Base-by-base conservation (phyloP, 2,329 filamentous ascomycete genomes). In the Camptophora hylomeconis region DNA sequence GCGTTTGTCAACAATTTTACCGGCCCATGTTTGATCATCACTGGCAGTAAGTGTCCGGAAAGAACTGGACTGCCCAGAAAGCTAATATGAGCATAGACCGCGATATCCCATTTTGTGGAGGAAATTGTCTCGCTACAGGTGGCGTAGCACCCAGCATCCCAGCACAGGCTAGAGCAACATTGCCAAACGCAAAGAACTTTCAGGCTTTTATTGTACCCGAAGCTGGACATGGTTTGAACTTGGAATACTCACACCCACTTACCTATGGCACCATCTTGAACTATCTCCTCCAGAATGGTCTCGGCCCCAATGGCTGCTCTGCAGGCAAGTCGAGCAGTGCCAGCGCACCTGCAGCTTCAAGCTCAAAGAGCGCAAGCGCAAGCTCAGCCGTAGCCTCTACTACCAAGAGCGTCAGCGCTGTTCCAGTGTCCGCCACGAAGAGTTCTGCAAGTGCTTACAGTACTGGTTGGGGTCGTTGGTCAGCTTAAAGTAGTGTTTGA, bases 21-120 rank as follows among this genome's bases (percentile, higher is more conserved):
- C 2, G 72, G 69, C 0, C 68, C 72, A 0, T 69, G 72, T 0
- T 49, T 72, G 24, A 57, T 77, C 27, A 58, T 77, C 33, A 75
- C 69, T 17, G 72, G 72, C 33, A 16, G 26, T 28, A 28, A 11
- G 26, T 20, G 9, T 17, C 11, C 19, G 16, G 4, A 20, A 5
- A 27, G n/a, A n/a, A n/a, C n/a, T n/a, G n/a, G n/a, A n/a, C n/a
- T n/a, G n/a, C n/a, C n/a, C n/a, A n/a, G n/a, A n/a, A n/a, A n/a
- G n/a, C n/a, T n/a, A n/a, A n/a, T n/a, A n/a, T n/a, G 5, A 5
- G 5, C 26, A 20, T 14, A 18, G 37, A 51, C 31, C 9, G 49
- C 8, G 65, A 73, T 26, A 33, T 65, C 7, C 63, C 67, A 5
- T 77, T 71, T 48, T 78, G 74, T 35, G 73, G 72, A 3, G 68